Evolutionary conservation across 2,329 filamentous ascomycete genomes (phyloP), one percentile per base, ranked within the genome.

Genomic region (Curvularia eragrostidis): DNA sequence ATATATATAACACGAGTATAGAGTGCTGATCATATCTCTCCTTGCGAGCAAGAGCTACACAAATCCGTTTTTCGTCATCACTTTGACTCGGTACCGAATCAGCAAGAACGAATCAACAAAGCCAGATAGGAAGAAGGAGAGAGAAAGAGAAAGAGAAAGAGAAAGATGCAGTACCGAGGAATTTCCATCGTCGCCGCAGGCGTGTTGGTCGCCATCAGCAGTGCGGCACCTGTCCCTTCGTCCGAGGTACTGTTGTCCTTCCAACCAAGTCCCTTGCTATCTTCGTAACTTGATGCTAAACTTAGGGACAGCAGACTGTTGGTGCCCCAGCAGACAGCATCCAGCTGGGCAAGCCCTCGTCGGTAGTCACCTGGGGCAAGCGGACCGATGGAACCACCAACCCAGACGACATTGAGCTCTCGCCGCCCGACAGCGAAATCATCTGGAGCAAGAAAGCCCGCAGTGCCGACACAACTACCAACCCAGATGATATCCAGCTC

Each of bases 111-210:
- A n/a, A n/a, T n/a, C n/a, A n/a, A n/a, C 18, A 13, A 47, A 15
- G 12, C 18, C n/a, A 5, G 15, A 23, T 23, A n/a, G 23, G 21
- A 26, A 13, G 12, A 43, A 32, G 18, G 9, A 23, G 7, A 26
- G 3, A 42, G n/a, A 26, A 28, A 23, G 15, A 53, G n/a, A 23
- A 23, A 28, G 15, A 1, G 19, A 21, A 39, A 12, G 18, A 1
- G 9, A 18, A 56, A 32, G 28, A 73, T 74, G 71, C 70, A 71
- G 46, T 69, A 71, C 62, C 66, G 63, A 52, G 52, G 71, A 10
- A 63, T 70, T 4, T 70, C 70, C 34, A 61, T 66, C 19, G 58
- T 74, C 28, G 68, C 68, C 53, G 63, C 61, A 38, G 62, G 70
- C 51, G 58, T 63, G 30, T 24, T 74, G 32, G 42, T 71, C 34